Evolutionary conservation across 139 green algal genomes (phyloP), one percentile per base, ranked within the genome.

Genomic region (Chlamydomonas eustigma): DNA sequence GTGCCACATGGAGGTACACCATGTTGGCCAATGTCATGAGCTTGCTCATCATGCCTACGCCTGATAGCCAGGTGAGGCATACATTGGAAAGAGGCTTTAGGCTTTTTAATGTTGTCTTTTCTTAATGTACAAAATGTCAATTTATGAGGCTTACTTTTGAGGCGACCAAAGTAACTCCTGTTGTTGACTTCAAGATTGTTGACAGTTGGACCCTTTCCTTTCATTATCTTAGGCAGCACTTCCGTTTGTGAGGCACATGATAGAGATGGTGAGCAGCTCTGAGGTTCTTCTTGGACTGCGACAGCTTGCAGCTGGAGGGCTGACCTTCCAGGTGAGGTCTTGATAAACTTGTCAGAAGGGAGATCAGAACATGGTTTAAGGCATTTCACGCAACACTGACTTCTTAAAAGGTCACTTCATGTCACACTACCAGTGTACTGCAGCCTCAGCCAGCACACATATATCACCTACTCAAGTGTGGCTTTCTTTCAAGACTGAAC

Each of bases 11-110:
- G 58, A 24, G 58, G n/a, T 69, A 69, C 58, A 69, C 24, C n/a
- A 30, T 69, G 58, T 37, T 69, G 58, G 18, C 58, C 58, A 69
- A 69, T n/a, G 58, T 69, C 25, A 69, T 69, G 58, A 22, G 8
- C 8, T 8, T 69, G 25, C 18, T 69, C 25, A 36, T 69, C 24
- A 30, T 69, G n/a, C 58, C 58, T 37, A 24, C 58, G 33, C 24
- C 58, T 5, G 18, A n/a, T n/a, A 69, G 58, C 58, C 58, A 36
- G 18, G 24, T 69, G 58, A 24, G 58, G 18, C 12, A 28, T 12
- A 18, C 12, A 18, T 12, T 28, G 44, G 44, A 58, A 18, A 18
- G n/a, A n/a, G n/a, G n/a, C n/a, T n/a, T n/a, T n/a, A n/a, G n/a
- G n/a, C n/a, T n/a, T n/a, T n/a, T n/a, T n/a, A n/a, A n/a, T n/a